Percentiles rank a stretch among this genome's conserved stretches.
These are phyloP conservation scores for Ustilago tritici DNA, from an alignment of 1,284 basidiomycete species.

Conservation along the genomic window DNA sequence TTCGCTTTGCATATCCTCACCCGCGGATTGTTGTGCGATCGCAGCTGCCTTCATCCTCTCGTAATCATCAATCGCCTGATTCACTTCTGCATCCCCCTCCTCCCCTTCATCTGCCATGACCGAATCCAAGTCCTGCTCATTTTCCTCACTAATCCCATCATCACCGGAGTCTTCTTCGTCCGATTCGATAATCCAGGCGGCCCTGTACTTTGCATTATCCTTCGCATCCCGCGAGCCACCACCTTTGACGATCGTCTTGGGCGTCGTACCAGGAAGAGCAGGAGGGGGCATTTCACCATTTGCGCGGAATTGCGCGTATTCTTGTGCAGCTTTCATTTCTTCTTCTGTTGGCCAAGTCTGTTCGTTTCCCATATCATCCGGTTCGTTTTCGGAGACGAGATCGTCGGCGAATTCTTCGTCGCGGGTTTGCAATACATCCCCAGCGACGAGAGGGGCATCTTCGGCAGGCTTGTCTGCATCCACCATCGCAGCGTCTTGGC, in stretches of 20 bases:
- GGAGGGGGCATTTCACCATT: constrained; percentile 60
- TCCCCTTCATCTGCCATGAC: constrained; percentile 77
- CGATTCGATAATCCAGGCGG: constrained; percentile 67
- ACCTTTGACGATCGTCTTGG: constrained; percentile 60
- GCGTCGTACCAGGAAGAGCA: constrained; percentile 70
- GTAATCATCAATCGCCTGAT: constrained; percentile 83
- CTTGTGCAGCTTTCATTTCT: constrained; percentile 77
- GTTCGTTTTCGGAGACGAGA: constrained; percentile 85
- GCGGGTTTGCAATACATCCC: constrained; percentile 75
- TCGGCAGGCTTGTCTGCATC: constrained; percentile 58
- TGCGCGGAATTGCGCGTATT: constrained; percentile 30
- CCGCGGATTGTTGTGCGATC: constrained; percentile 68
- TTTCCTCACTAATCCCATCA: constrained; percentile 78
- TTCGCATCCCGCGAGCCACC: constrained; percentile 66
- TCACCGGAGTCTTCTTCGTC: constrained; percentile 61
- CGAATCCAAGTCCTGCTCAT: constrained; percentile 81
- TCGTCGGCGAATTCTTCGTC: constrained; percentile 82
- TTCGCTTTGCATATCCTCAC: constrained; percentile 27
- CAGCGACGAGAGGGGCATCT: constrained; percentile 66
- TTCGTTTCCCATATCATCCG: constrained; percentile 89
- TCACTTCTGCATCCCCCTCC: constrained; percentile 76
- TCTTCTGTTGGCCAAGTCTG: constrained; percentile 99
- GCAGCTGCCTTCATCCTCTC: constrained; percentile 80
- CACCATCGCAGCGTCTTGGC: constrained; percentile 24
- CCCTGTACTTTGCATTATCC: constrained; percentile 65